These are phyloP conservation scores for Leishmania amazonensis DNA, from an alignment of 208 protist species.

Conservation along the genomic window DNA sequence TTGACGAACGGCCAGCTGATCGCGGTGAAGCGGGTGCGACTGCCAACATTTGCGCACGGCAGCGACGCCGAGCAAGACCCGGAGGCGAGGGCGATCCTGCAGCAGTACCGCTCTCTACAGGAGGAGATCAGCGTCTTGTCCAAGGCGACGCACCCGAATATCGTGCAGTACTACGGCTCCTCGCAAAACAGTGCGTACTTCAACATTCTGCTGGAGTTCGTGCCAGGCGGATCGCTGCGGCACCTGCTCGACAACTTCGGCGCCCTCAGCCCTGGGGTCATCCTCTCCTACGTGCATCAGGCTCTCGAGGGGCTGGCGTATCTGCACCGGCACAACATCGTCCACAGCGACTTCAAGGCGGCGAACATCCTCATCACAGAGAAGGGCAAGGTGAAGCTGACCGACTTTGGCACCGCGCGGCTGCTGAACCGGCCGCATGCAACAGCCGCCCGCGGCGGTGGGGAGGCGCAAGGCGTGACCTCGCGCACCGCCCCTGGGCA, in stretches of 20 bases:
- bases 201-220: conserved; percentile 93
- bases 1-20: conserved; percentile 90
- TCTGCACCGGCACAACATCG: conserved; percentile 87
- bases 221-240: conserved; percentile 88
- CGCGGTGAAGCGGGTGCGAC: conserved; percentile 87
- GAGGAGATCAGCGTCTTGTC: conserved; percentile 91
- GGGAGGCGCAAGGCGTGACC: conserved; percentile 11
- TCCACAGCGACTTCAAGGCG: conserved; percentile 91
- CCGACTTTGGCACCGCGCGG: conserved; percentile 90
- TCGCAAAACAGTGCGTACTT: conserved; percentile 85
- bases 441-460: conserved; percentile 11
- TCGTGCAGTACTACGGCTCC: conserved; percentile 91
- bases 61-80: conserved; percentile 32
- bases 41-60: conserved; percentile 44
- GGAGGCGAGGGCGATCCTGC: conserved; percentile 62
- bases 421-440: conserved; percentile 61
- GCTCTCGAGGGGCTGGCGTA: conserved; percentile 84
- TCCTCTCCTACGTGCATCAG: conserved; percentile 84
- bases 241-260: conserved; percentile 92
- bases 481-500: conserved; percentile 9
- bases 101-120: conserved; percentile 86
- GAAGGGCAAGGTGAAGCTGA: conserved; percentile 84
- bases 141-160: conserved; percentile 90
- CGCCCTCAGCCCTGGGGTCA: conserved; percentile 78
- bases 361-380: conserved; percentile 93